Percentiles rank a stretch among this genome's conserved stretches.
phyloP scores from a whole-genome alignment of 345 rosid genomes.

The Eucalyptus pumila region DNA sequence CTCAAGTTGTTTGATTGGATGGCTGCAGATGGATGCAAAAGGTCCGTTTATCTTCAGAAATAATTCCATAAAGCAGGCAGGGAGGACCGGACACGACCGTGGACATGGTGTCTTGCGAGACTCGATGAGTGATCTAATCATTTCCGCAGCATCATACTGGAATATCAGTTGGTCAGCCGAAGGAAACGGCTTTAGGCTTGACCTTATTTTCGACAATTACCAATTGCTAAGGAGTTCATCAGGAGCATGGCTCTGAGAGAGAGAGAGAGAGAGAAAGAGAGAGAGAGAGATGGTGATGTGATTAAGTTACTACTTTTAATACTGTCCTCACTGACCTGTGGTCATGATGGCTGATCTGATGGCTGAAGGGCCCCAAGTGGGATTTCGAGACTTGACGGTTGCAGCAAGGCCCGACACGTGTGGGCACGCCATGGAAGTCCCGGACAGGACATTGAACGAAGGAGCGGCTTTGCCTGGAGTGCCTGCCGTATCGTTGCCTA shows the following conservation, averaged over 20 bases:
- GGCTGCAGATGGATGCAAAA: constrained; percentile 17
- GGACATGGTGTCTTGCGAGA: background rate
- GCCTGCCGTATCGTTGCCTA: constrained; percentile 30
- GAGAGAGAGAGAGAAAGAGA: background rate
- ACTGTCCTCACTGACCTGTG: constrained; percentile 24
- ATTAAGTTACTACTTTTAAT: background rate
- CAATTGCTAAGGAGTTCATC: background rate
- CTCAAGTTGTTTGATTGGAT: constrained; percentile 41
- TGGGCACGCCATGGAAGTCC: constrained; percentile 85
- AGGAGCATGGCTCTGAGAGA: background rate
- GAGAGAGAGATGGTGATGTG: background rate
- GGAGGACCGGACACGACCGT: background rate
- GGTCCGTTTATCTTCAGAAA: background rate
- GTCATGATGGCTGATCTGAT: constrained; percentile 83
- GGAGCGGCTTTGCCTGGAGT: constrained; percentile 25
- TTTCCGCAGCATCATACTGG: background rate
- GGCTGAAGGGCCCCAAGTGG: constrained; percentile 53
- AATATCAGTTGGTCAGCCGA: background rate
- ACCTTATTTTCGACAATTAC: background rate
- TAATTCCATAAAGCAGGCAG: background rate
- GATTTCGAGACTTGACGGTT: constrained; percentile 40
- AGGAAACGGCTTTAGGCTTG: background rate
- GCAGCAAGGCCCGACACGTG: constrained; percentile 68
- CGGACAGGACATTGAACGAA: constrained; percentile 45
- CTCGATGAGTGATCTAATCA: background rate